Evolutionary conservation across 768 basidiomycete genomes (phyloP).

Genomic region (Leccinellum albellum): DNA sequence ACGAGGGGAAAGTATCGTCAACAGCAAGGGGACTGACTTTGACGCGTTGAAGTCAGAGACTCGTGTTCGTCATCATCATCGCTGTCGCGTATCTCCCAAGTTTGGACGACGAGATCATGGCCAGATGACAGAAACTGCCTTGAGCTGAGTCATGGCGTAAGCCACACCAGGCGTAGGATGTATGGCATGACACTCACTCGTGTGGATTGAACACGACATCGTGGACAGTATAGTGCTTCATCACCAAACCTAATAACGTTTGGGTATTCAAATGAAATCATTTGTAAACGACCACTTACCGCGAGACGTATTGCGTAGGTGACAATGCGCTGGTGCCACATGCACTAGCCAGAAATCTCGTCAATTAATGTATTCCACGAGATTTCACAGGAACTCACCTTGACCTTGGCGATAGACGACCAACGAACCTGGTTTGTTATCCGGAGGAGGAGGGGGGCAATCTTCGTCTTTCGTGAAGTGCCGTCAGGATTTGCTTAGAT

Average conservation of each 20-base stretch:
- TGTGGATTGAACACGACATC: constrained; percentile 53
- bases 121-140: constrained; percentile 46
- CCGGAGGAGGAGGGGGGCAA: constrained; percentile 35
- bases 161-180: not conserved
- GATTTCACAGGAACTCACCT: constrained; percentile 12
- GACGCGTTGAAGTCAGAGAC: constrained; percentile 9
- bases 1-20: not conserved
- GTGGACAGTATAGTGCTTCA: constrained; percentile 52
- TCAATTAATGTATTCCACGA: not conserved
- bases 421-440: constrained; percentile 48
- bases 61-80: constrained; percentile 15
- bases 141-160: constrained; percentile 28
- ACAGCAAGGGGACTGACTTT: constrained; percentile 12
- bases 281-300: constrained; percentile 10
- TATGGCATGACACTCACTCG: constrained; percentile 32
- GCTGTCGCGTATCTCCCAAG: constrained; percentile 38
- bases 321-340: constrained; percentile 19
- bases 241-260: constrained; percentile 12
- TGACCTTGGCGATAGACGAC: constrained; percentile 37
- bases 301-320: constrained; percentile 11
- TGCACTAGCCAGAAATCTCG: constrained; percentile 16
- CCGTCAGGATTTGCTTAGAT: constrained; percentile 13
- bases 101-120: constrained; percentile 38
- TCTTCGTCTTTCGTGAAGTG: constrained; percentile 2
- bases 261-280: not conserved